Conservation (phyloP, 345 rosid genomes). For the Brassica carinata region DNA sequence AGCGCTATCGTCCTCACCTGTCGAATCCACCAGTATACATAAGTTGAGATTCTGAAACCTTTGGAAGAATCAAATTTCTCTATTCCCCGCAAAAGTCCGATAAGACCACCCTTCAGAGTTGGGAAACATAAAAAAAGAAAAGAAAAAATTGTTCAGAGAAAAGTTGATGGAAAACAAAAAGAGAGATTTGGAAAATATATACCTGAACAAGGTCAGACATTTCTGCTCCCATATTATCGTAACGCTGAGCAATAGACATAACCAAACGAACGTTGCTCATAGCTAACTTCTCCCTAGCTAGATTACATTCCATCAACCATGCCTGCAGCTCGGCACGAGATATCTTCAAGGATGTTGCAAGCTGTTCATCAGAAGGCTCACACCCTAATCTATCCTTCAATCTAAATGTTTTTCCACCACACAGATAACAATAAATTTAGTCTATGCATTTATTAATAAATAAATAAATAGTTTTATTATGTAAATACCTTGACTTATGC, state of each 20-base stretch:
- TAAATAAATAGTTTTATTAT: background rate
- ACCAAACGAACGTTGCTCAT: constrained; percentile 98
- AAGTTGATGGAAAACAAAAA: background rate
- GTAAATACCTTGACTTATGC: constrained; percentile 63
- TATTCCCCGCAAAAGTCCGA: constrained; percentile 88
- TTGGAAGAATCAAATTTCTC: constrained; percentile 96
- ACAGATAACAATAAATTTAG: constrained; percentile 1
- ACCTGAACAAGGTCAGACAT: constrained; percentile 99
- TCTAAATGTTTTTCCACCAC: constrained; percentile 46
- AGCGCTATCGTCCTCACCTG: constrained; percentile 59
- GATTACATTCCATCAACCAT: constrained; percentile 60
- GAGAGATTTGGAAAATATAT: constrained; percentile 37
- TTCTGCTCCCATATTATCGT: constrained; percentile 87
- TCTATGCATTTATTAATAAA: background rate
- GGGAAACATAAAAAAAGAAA: background rate
- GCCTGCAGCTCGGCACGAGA: constrained; percentile 76
- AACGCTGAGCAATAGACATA: constrained; percentile 91
- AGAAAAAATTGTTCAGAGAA: background rate
- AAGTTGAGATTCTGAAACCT: constrained; percentile 89
- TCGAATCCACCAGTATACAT: constrained; percentile 99
- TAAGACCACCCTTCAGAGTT: constrained; percentile 80
- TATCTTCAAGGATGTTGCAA: constrained; percentile 76
- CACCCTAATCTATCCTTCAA: constrained; percentile 79
- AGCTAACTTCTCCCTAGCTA: constrained; percentile 91
- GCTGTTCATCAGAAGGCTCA: constrained; percentile 87